A percentile compares a stretch with the other conserved stretches of the same genome.
phyloP scores from a whole-genome alignment of 2,329 filamentous ascomycete genomes.

The Neopestalotiopsis sp. region DNA sequence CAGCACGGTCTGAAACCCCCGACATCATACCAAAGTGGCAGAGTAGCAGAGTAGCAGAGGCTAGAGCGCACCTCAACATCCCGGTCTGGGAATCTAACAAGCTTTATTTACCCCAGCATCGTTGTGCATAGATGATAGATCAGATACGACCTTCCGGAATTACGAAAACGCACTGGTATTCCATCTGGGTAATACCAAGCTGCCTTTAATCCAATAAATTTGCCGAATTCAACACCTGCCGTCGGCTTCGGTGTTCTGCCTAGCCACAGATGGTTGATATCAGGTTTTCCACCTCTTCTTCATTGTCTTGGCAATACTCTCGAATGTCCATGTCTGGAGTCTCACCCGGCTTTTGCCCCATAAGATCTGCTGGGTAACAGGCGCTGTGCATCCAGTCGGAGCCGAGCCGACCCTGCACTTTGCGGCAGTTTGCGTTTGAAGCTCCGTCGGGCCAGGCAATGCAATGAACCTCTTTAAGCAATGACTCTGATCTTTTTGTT shows the following conservation, averaged over 20 bases:
- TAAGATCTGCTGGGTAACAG: constrained; percentile 11
- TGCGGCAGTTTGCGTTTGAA: constrained; percentile 15
- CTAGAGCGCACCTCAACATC: not conserved
- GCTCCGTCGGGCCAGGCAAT: not conserved
- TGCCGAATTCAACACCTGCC: not conserved
- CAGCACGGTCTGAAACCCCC: not conserved
- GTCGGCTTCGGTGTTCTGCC: not conserved
- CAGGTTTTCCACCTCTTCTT: not conserved
- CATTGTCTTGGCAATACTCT: not conserved
- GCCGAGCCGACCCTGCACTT: not conserved
- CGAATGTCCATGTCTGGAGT: not conserved
- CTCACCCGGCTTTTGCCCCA: not conserved
- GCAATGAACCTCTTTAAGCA: not conserved
- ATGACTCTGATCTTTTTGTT: not conserved
- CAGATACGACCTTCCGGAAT: constrained; percentile 15
- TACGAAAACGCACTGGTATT: not conserved
- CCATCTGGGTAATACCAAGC: constrained; percentile 2
- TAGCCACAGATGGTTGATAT: not conserved
- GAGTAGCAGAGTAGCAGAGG: not conserved
- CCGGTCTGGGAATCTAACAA: constrained; percentile 9
- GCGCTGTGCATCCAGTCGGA: constrained; percentile 1
- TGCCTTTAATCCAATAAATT: not conserved
- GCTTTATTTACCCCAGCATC: not conserved
- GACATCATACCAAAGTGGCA: not conserved
- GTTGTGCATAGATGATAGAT: constrained; percentile 25